Percentiles rank a stretch among this genome's conserved stretches.
phyloP scores from a whole-genome alignment of 148 eudicot species.

The Rhododendron griersonianum region DNA sequence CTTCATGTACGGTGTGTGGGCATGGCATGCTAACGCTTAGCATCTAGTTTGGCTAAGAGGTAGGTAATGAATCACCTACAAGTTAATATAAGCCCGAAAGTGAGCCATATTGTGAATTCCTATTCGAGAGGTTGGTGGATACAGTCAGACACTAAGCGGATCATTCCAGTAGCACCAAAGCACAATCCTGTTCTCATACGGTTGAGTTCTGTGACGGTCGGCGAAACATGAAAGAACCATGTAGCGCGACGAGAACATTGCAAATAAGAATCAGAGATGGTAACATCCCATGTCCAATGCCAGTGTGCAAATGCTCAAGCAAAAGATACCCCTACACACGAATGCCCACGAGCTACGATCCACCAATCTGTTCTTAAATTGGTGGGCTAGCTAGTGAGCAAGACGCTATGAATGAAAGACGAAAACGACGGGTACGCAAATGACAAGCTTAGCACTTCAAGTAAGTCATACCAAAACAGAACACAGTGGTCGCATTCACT shows the following conservation, averaged over 20 bases:
- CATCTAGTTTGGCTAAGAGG: neutral
- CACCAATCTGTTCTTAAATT: too few species aligned
- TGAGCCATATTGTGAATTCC: neutral
- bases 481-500: neutral
- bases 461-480: neutral
- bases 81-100: too few species aligned
- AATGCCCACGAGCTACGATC: too few species aligned
- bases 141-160: neutral
- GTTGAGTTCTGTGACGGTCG: neutral
- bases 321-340: too few species aligned
- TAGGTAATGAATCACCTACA: too few species aligned
- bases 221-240: neutral
- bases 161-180: neutral
- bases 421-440: neutral
- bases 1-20: neutral
- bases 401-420: neutral
- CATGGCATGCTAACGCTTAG: too few species aligned
- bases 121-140: neutral
- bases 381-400: neutral
- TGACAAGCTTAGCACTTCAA: neutral
- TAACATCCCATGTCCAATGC: too few species aligned
- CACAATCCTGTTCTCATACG: neutral
- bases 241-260: neutral
- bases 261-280: neutral
- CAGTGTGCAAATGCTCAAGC: too few species aligned